These are phyloP conservation scores for Teunomyces lycoperdinae DNA, from an alignment of 805 yeast species.

Conservation along the genomic window DNA sequence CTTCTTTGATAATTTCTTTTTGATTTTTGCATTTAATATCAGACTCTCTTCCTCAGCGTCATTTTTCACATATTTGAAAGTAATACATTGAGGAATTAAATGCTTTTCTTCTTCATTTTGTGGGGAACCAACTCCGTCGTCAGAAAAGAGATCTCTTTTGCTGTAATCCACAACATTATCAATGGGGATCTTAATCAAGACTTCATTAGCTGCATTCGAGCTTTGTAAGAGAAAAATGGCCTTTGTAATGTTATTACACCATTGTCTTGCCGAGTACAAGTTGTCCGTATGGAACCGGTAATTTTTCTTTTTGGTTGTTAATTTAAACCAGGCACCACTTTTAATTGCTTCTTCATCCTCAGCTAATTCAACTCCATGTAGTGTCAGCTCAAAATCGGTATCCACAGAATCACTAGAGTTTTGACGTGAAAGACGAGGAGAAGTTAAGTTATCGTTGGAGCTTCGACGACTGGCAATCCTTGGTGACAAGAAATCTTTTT, in stretches of 20 bases:
- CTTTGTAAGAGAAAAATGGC: conserved; percentile 64
- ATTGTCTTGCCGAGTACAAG: conserved; percentile 66
- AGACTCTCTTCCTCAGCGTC: conserved; percentile 3
- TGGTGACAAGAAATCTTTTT: conserved; percentile 4
- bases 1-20: conserved; percentile 8
- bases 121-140: conserved; percentile 4
- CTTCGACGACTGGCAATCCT: conserved; percentile 1
- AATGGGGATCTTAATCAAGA: conserved; percentile 73
- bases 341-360: conserved; percentile 19
- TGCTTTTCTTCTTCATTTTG: conserved; percentile 23
- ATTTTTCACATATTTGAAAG: conserved; percentile 51
- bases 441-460: background rate
- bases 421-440: background rate
- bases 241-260: conserved; percentile 75
- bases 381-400: background rate
- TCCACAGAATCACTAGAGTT: conserved; percentile 1
- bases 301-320: conserved; percentile 55
- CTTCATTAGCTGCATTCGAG: conserved; percentile 67
- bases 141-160: conserved; percentile 49
- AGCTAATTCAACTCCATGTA: background rate
- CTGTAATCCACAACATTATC: conserved; percentile 63
- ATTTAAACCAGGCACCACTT: conserved; percentile 50
- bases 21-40: background rate
- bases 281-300: conserved; percentile 75
- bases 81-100: conserved; percentile 35